Percentiles rank a stretch among this genome's conserved stretches.
These are phyloP conservation scores for Globisporangium spinosum DNA, from an alignment of 352 stramenopile species.

Conservation along the genomic window DNA sequence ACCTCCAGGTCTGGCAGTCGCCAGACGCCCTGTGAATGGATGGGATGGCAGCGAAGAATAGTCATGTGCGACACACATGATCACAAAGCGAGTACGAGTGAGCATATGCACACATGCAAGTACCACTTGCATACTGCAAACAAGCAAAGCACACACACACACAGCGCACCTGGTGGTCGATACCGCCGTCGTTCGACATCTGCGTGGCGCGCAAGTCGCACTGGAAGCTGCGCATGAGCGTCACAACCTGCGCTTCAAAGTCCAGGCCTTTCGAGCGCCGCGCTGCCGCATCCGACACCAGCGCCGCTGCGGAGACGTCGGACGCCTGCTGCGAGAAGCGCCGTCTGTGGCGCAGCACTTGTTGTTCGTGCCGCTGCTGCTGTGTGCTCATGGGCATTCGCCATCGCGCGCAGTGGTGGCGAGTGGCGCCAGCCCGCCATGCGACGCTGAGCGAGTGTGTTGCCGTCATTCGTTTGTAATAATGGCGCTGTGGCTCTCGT, in stretches of 20 bases:
- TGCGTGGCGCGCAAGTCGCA: constrained; percentile 59
- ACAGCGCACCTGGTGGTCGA: constrained; percentile 53
- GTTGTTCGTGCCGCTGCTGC: not conserved
- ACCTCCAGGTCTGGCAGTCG: constrained; percentile 53
- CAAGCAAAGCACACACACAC: not conserved
- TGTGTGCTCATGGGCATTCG: not conserved
- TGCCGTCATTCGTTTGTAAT: not conserved
- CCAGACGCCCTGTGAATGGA: constrained; percentile 49
- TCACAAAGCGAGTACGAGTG: not conserved
- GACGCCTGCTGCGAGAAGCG: not conserved
- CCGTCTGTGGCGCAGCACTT: not conserved
- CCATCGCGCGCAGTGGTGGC: not conserved
- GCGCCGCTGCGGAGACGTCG: not conserved
- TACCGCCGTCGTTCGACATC: constrained; percentile 62
- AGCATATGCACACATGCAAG: not conserved
- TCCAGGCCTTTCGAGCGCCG: constrained; percentile 37
- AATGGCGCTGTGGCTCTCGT: not conserved
- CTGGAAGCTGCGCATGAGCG: constrained; percentile 44
- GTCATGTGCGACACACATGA: not conserved
- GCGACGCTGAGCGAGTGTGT: not conserved
- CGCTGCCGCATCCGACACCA: constrained; percentile 2
- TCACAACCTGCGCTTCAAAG: constrained; percentile 62
- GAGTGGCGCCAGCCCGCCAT: not conserved
- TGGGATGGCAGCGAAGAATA: too few species aligned
- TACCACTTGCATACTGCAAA: not conserved